Evolutionary conservation across 345 rosid species (phyloP), one percentile per base, ranked within the genome.

Genomic region (Conringia planisiliqua): DNA sequence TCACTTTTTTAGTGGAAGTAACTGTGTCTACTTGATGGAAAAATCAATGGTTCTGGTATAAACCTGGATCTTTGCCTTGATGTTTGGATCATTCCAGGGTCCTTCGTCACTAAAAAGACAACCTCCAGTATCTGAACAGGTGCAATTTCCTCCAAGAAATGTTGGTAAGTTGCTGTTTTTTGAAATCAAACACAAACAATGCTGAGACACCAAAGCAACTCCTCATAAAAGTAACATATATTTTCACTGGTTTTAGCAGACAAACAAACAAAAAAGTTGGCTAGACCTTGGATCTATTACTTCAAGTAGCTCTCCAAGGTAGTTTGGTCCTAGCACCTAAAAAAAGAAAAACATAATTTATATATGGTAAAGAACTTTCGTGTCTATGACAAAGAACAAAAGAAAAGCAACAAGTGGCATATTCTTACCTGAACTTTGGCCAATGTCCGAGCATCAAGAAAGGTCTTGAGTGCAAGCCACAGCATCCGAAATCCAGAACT

Each of bases 401-500:
- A 17, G 1, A 27, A 57, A 57, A 22, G 17, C 46, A 81, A 48
- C 13, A 14, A 66, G 59, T 43, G 27, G 48, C 70, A 74, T 65
- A 66, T 79, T 36, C 51, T 71, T 78, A 88, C 97, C 65, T 89
- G 92, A 79, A 93, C 90, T 87, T 93, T 93, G 39, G 87, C 79
- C 32, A 89, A 78, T 27, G 96, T 93, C 80, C 85, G 88, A 80
- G 87, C 72, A 77, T 93, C 98, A 29, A 93, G 92, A 83, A 93
- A 84, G 52, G 88, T 91, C 82, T 93, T 96, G 5, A 93, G 97
- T 26, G 92, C 90, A 77, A 93, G 97, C 98, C 96, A 93, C 76
- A 91, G 83, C 91, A 91, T 87, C 80, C 84, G 85, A 79, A 93
- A 93, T 50, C 90, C 96, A 79, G 97, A 83, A 77, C 89, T 93